Conservation (phyloP, 352 stramenopile genomes). For the Discostella stelligera region DNA sequence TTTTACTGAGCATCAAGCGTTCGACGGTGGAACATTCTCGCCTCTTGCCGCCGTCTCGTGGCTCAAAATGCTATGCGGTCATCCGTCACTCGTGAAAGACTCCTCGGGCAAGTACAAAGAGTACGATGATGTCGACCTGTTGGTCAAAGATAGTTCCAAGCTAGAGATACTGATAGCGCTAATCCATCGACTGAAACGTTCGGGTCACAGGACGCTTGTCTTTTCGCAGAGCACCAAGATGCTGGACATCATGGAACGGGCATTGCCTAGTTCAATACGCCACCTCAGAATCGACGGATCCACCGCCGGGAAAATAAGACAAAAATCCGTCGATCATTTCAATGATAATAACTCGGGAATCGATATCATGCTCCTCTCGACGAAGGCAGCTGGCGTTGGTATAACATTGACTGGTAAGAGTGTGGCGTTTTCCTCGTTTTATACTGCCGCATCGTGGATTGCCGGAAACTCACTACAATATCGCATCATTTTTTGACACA, state of each 20-base stretch:
- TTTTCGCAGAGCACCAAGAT: slow-evolving; percentile 97
- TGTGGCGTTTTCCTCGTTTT: slow-evolving; percentile 16
- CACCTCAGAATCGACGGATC: slow-evolving; percentile 94
- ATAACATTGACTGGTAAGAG: slow-evolving; percentile 33
- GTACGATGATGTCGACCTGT: slow-evolving; percentile 20
- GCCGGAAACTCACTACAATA: slow-evolving; percentile 26
- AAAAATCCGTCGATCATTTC: slow-evolving; percentile 91
- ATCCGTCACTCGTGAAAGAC: slow-evolving; percentile 62
- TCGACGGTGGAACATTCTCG: slow-evolving; percentile 50
- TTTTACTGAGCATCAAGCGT: slow-evolving; percentile 47
- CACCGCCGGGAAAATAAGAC: slow-evolving; percentile 88
- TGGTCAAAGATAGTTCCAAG: slow-evolving; percentile 87
- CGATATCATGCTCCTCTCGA: slow-evolving; percentile 86
- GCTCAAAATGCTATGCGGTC: slow-evolving; percentile 74
- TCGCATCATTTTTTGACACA: background rate
- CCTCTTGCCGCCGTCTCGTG: slow-evolving; percentile 64
- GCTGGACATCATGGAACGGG: slow-evolving; percentile 95
- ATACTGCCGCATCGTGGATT: slow-evolving; percentile 8
- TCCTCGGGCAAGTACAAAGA: slow-evolving; percentile 19
- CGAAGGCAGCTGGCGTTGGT: slow-evolving; percentile 91
- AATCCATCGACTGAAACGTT: slow-evolving; percentile 87
- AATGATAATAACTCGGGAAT: slow-evolving; percentile 84
- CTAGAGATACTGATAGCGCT: slow-evolving; percentile 93
- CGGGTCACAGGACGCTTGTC: slow-evolving; percentile 93
- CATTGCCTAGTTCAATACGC: slow-evolving; percentile 85